Evolutionary conservation across 768 basidiomycete genomes (phyloP).

Genomic region (Suillus variegatus): DNA sequence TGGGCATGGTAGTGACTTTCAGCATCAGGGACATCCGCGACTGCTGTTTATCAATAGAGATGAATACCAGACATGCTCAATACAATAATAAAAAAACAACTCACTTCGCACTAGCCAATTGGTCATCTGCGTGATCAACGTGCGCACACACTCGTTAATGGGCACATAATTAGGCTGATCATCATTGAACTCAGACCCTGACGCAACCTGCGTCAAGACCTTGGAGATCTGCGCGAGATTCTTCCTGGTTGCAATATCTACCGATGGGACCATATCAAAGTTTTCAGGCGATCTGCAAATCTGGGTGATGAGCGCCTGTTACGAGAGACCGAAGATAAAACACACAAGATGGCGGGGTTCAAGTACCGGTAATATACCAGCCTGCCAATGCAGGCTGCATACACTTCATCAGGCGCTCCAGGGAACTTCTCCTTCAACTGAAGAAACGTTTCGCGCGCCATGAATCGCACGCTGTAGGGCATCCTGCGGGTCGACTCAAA

Average conservation of each 20-base stretch:
- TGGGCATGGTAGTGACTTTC: constrained; percentile 91
- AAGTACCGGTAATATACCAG: constrained; percentile 87
- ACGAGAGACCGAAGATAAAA: constrained; percentile 12
- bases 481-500: constrained; percentile 73
- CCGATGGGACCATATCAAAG: constrained; percentile 80
- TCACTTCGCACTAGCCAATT: constrained; percentile 85
- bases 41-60: constrained; percentile 39
- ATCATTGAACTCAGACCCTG: constrained; percentile 72
- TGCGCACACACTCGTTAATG: constrained; percentile 82
- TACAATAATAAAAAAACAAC: constrained; percentile 7
- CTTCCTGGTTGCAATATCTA: constrained; percentile 73
- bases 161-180: constrained; percentile 78
- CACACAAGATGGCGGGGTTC: constrained; percentile 90
- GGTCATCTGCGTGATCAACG: constrained; percentile 67
- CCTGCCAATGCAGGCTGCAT: constrained; percentile 79
- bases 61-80: constrained; percentile 10
- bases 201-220: constrained; percentile 83
- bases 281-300: constrained; percentile 78
- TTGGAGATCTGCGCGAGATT: constrained; percentile 91
- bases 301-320: constrained; percentile 21
- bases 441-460: constrained; percentile 82
- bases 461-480: constrained; percentile 88
- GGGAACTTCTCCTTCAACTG: constrained; percentile 77
- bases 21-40: constrained; percentile 88
- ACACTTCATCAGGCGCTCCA: constrained; percentile 60